Percentiles rank a stretch among this genome's conserved stretches.
Conservation (phyloP, 768 basidiomycete species). For the Phallus indusiatus region DNA sequence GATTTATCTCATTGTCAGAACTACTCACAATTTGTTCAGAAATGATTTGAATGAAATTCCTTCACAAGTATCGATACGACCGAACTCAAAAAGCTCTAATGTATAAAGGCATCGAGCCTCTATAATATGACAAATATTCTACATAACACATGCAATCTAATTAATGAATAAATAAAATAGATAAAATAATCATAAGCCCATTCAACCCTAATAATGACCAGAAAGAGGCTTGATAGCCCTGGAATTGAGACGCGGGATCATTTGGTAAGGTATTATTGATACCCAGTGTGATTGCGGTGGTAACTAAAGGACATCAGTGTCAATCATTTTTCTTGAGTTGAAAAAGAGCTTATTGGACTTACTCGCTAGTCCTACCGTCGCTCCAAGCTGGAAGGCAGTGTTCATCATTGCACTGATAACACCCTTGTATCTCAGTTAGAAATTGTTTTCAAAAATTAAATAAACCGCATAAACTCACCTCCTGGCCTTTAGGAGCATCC, state of each 20-base stretch:
- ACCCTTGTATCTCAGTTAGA: conserved; percentile 25
- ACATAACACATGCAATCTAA: not conserved
- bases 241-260: not conserved
- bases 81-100: no score
- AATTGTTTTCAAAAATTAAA: not conserved
- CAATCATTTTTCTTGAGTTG: no score
- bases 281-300: not conserved
- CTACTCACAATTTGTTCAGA: no score
- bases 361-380: conserved; percentile 39
- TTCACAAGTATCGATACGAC: no score
- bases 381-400: conserved; percentile 42
- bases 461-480: not conserved
- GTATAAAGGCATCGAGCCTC: no score
- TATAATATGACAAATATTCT: not conserved
- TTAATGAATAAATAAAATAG: conserved; percentile 1
- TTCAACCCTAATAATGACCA: conserved; percentile 8
- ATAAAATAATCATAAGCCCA: not conserved
- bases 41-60: no score
- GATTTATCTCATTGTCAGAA: no score
- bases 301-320: not conserved
- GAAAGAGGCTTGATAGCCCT: conserved; percentile 6
- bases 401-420: conserved; percentile 50
- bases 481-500: conserved; percentile 2
- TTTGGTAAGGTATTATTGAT: not conserved
- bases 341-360: not conserved